phyloP scores from a whole-genome alignment of 1,284 basidiomycete species.

The Ceratobasidium papillatum region DNA sequence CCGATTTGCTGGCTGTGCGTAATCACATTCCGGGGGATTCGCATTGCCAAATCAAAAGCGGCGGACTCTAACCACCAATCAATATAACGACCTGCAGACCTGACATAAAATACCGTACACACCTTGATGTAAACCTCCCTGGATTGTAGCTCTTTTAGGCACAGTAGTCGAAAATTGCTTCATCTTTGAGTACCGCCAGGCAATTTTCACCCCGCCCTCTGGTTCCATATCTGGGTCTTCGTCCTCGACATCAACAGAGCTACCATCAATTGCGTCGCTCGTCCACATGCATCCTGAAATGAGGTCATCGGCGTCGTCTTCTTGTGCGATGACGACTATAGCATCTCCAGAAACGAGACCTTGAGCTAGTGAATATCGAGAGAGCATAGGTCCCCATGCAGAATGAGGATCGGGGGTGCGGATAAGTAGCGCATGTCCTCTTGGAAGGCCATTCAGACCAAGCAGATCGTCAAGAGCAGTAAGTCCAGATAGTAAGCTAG shows the following conservation, averaged over 20 bases:
- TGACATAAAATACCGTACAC: neutral
- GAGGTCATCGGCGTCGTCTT: constrained; percentile 61
- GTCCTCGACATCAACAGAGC: constrained; percentile 44
- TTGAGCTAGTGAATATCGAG: constrained; percentile 89
- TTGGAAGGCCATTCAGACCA: constrained; percentile 86
- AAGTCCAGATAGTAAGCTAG: constrained; percentile 66
- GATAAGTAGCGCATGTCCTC: constrained; percentile 77
- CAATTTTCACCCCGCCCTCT: constrained; percentile 76
- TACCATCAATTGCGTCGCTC: constrained; percentile 17
- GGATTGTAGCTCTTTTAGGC: constrained; percentile 48
- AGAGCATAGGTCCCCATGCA: constrained; percentile 85
- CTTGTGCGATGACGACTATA: constrained; percentile 70
- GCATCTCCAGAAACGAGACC: constrained; percentile 78
- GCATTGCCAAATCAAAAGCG: constrained; percentile 20
- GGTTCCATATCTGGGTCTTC: constrained; percentile 52
- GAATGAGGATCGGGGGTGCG: constrained; percentile 85
- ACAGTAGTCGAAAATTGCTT: constrained; percentile 91
- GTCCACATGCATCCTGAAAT: constrained; percentile 83
- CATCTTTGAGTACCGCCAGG: constrained; percentile 95
- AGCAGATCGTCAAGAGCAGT: constrained; percentile 96
- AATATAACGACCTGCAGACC: constrained; percentile 26
- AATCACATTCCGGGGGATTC: constrained; percentile 16
- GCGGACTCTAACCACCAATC: constrained; percentile 48
- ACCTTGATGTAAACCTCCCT: constrained; percentile 14
- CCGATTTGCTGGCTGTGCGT: constrained; percentile 30